A percentile compares a stretch with the other conserved stretches of the same genome.
These are phyloP conservation scores for Colletotrichum simmondsii DNA, from an alignment of 2,329 filamentous ascomycete genomes.

Conservation along the genomic window DNA sequence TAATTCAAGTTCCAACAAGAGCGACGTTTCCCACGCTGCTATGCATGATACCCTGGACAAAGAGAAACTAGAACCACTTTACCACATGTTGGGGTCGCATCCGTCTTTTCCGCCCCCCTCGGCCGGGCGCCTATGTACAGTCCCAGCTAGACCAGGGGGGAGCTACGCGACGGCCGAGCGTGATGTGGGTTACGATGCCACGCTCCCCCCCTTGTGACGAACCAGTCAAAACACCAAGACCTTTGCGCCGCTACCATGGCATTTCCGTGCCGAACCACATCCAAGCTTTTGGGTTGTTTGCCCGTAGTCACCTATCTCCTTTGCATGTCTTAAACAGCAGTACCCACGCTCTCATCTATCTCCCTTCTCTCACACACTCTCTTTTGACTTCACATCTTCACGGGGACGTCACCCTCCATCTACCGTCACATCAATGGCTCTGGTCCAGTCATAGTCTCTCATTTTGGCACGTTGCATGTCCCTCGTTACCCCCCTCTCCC, in stretches of 20 bases:
- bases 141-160: not conserved
- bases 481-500: slow-evolving; percentile 7
- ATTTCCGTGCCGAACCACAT: slow-evolving; percentile 1
- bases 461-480: slow-evolving; percentile 27
- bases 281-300: not conserved
- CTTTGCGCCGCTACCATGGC: slow-evolving; percentile 8
- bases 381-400: not conserved
- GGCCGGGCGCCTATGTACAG: not conserved
- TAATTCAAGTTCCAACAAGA: not conserved
- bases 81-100: not conserved
- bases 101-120: not conserved
- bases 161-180: not conserved
- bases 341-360: not conserved
- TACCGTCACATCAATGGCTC: not conserved
- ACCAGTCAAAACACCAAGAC: slow-evolving; percentile 18
- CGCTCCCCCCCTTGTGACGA: slow-evolving; percentile 4
- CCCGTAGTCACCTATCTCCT: not conserved
- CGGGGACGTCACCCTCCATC: slow-evolving; percentile 1
- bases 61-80: not conserved
- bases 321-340: slow-evolving; percentile 4
- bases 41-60: not conserved
- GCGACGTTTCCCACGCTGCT: not conserved
- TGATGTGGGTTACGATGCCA: slow-evolving; percentile 1
- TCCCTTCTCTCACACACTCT: not conserved
- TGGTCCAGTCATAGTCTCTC: slow-evolving; percentile 28